These are phyloP conservation scores for Schwanniomyces etchellsii DNA, from an alignment of 1,139 yeast species.

Conservation along the genomic window DNA sequence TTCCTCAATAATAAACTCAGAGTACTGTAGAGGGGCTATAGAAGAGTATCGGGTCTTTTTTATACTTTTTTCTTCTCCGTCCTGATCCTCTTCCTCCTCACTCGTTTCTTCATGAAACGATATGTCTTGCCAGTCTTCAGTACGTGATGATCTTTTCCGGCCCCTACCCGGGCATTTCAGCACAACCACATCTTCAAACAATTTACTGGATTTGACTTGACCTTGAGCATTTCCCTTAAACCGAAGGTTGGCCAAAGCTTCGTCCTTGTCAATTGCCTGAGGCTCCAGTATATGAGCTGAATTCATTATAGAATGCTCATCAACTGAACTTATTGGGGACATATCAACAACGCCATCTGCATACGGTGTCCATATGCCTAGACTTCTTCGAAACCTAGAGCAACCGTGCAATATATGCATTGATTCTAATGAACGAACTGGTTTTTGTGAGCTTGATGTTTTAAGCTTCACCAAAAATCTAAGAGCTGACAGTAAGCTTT, in stretches of 20 bases:
- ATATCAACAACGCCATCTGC: constrained; percentile 62
- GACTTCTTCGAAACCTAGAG: constrained; percentile 51
- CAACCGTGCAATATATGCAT: constrained; percentile 55
- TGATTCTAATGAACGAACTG: constrained; percentile 49
- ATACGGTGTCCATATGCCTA: constrained; percentile 68
- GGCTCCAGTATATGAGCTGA: too few relatives aligned
- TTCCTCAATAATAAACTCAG: constrained; percentile 38
- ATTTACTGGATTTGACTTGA: constrained; percentile 20
- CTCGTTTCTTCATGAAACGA: background rate
- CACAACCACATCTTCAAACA: constrained; percentile 28
- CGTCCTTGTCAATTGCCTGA: constrained; percentile 8
- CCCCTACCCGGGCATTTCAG: constrained; percentile 4
- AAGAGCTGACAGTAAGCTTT: constrained; percentile 40
- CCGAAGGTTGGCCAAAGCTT: constrained; percentile 40
- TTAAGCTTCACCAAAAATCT: constrained; percentile 21
- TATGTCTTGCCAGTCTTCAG: background rate
- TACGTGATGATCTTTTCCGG: background rate
- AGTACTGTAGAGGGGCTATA: constrained; percentile 49
- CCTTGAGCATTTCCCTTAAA: constrained; percentile 51
- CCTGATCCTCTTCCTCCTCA: constrained; percentile 3
- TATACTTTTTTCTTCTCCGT: too few relatives aligned
- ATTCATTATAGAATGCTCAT: constrained; percentile 18
- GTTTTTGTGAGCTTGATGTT: constrained; percentile 30
- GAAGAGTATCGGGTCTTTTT: constrained; percentile 39
- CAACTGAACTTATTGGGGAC: constrained; percentile 47